These are phyloP conservation scores for Kodamaea neixiangensis DNA, from an alignment of 805 yeast genomes.

Conservation along the genomic window DNA sequence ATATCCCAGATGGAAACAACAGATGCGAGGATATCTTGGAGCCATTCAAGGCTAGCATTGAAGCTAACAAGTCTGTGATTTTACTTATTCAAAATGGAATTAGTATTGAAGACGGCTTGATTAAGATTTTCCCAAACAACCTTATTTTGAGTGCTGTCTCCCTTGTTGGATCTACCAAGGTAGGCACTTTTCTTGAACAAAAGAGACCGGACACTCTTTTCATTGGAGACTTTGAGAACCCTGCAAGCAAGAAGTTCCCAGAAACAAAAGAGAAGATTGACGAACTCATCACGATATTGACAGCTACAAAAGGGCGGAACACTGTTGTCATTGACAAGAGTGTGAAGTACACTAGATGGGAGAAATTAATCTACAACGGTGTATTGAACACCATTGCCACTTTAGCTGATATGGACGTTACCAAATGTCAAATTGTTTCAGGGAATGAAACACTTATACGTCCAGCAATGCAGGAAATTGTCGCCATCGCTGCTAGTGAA, in stretches of 20 bases:
- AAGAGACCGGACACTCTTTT: conserved; percentile 19
- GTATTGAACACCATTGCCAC: conserved; percentile 39
- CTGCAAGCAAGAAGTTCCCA: conserved; percentile 1
- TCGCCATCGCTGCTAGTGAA: conserved; percentile 67
- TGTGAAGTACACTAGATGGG: conserved; percentile 39
- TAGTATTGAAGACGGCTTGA: conserved; percentile 36
- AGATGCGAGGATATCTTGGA: conserved; percentile 44
- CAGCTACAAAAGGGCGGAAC: conserved; percentile 27
- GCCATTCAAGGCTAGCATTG: conserved; percentile 16
- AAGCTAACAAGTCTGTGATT: conserved; percentile 25
- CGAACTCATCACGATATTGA: conserved; percentile 30
- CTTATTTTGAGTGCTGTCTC: conserved; percentile 39
- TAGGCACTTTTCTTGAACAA: conserved; percentile 19
- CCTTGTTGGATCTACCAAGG: conserved; percentile 36
- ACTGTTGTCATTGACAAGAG: conserved; percentile 28
- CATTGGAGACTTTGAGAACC: conserved; percentile 20
- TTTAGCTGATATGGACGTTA: conserved; percentile 34
- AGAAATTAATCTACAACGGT: conserved; percentile 38
- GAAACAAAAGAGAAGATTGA: conserved; percentile 17
- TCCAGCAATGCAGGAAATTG: conserved; percentile 71
- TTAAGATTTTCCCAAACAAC: conserved; percentile 33
- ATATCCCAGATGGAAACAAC: conserved; percentile 35
- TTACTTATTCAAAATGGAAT: conserved; percentile 44
- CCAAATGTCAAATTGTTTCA: conserved; percentile 36
- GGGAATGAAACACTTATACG: conserved; percentile 31